Base-by-base conservation (phyloP, 2,329 filamentous ascomycete genomes). In the Arthrobotrys sphaeroides region DNA sequence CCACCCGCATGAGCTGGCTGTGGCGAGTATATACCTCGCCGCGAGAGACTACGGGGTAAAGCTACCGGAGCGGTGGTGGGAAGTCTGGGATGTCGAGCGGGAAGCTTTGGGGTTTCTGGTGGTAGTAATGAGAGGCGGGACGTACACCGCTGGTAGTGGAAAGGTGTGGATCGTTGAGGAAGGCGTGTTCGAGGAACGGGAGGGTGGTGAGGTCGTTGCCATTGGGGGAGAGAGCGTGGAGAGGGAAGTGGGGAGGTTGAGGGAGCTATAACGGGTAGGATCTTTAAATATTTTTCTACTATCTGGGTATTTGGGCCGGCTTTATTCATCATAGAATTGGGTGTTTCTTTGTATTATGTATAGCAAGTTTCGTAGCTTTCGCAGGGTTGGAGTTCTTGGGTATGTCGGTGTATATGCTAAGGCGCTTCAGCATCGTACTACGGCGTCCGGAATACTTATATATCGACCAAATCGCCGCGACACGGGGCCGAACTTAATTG, bases 41-140 rank as follows among this genome's bases (percentile, higher is more conserved):
- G 91, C 93, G 0, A 87, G 90, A 47, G 93, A 98, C 78, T 82
- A 88, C 0, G 89, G 87, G 0, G 88, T 91, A 10, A 93, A 92
- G 82, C 86, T 97, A 83, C 93, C 94, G 0, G 91, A 91, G 77
- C 90, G 92, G 77, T 99, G 95, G 95, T 99, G 95, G 95, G 94
- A 97, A 82, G 92, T 98, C 0, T 98, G 98, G 82, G 95, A 99
- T 82, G 92, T 95, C 5, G 94, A 97, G 80, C 87, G 95, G 59
- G 95, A 99, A 84, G 93, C 97, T 81, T 85, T 99, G 36, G 95
- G 95, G 0, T 98, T 98, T 79, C 83, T 98, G 70, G 93, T 96
- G 2, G 92, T 97, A 9, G 70, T 74, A 20, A 59, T 65, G n/a
- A 62, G 70, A 18, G 70, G 55, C 9, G 70, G 70, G 20, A 74